phyloP scores from a whole-genome alignment of 306 rosid species.

The Vicia sativa region DNA sequence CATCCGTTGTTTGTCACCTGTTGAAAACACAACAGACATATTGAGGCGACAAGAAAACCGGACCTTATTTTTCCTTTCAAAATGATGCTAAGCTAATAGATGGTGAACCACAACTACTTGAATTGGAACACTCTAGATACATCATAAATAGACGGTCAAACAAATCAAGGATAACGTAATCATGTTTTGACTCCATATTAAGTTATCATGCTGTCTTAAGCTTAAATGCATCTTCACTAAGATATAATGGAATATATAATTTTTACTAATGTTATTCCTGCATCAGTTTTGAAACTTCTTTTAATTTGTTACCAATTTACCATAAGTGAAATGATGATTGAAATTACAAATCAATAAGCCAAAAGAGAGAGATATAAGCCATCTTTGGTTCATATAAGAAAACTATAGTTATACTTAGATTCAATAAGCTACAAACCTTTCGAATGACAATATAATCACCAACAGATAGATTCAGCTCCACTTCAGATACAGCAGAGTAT shows the following conservation, averaged over 20 bases:
- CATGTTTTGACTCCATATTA: conserved; percentile 31
- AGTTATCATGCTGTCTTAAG: conserved; percentile 18
- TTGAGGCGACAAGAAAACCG: conserved; percentile 27
- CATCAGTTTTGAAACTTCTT: conserved; percentile 14
- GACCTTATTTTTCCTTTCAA: background rate
- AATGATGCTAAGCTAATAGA: conserved; percentile 24
- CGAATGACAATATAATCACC: conserved; percentile 88
- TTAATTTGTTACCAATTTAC: conserved; percentile 15
- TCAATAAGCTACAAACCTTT: conserved; percentile 57
- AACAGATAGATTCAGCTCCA: conserved; percentile 74
- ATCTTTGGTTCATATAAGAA: conserved; percentile 1
- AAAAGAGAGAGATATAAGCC: background rate
- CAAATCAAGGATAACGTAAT: background rate
- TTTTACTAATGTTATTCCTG: conserved; percentile 25
- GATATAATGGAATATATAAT: conserved; percentile 12
- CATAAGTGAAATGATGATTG: conserved; percentile 3
- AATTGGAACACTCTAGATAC: conserved; percentile 21
- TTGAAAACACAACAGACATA: conserved; percentile 23
- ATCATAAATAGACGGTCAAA: conserved; percentile 30
- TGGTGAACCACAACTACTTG: conserved; percentile 13
- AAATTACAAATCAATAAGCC: conserved; percentile 19
- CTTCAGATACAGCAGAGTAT: conserved; percentile 75
- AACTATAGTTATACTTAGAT: conserved; percentile 32
- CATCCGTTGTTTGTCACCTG: conserved; percentile 73
- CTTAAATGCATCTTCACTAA: conserved; percentile 12